A percentile compares a stretch with the other conserved stretches of the same genome.
phyloP scores from a whole-genome alignment of 2,329 filamentous ascomycete genomes.

The Onygenales sp. region DNA sequence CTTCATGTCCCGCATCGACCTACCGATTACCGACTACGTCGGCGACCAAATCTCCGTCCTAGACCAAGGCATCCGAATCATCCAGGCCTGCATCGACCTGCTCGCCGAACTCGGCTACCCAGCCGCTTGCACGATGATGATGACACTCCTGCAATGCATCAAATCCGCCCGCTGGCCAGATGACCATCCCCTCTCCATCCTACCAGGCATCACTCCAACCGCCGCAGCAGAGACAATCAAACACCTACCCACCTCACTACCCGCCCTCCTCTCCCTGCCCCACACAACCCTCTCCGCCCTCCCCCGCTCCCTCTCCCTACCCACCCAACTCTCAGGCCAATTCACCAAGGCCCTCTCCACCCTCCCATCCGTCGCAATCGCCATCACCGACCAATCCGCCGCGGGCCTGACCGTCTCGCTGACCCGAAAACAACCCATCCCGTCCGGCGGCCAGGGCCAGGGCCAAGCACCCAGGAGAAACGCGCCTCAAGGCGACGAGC shows the following conservation, averaged over 20 bases:
- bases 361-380: constrained; percentile 61
- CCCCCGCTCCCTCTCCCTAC: constrained; percentile 21
- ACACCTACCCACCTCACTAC: constrained; percentile 22
- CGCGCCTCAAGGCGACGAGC: constrained; percentile 32
- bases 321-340: constrained; percentile 14
- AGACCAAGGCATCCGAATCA: constrained; percentile 92
- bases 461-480: constrained; percentile 47
- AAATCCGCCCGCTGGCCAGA: constrained; percentile 88
- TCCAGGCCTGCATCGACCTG: constrained; percentile 90
- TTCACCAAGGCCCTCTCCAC: constrained; percentile 51
- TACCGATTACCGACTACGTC: constrained; percentile 94
- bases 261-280: constrained; percentile 22
- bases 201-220: constrained; percentile 54
- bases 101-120: constrained; percentile 80
- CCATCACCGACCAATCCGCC: constrained; percentile 52
- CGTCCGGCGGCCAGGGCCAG: not conserved
- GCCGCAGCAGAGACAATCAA: constrained; percentile 1
- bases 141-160: constrained; percentile 78
- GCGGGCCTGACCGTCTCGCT: constrained; percentile 43
- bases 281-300: constrained; percentile 17
- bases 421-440: constrained; percentile 5
- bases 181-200: constrained; percentile 67
- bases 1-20: constrained; percentile 83
- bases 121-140: constrained; percentile 70
- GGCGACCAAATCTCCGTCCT: constrained; percentile 83